Evolutionary conservation across 345 rosid genomes (phyloP).

Genomic region (Citrus medica): DNA sequence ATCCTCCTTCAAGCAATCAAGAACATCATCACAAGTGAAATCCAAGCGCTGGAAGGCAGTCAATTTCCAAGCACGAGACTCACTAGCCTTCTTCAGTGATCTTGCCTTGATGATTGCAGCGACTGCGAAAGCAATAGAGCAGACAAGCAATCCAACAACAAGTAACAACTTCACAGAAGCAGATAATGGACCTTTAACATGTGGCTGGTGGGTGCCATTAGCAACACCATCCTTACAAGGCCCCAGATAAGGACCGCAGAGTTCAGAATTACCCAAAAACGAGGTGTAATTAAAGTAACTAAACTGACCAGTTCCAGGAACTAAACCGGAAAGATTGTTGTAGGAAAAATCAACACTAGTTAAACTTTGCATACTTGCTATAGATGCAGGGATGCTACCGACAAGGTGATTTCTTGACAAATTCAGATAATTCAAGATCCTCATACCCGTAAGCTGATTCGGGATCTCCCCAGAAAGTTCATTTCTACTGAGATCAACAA

Average conservation of each 20-base stretch:
- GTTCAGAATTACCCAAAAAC: slow-evolving; percentile 69
- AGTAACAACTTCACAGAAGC: slow-evolving; percentile 81
- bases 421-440: slow-evolving; percentile 81
- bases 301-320: slow-evolving; percentile 85
- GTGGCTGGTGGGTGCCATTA: slow-evolving; percentile 48
- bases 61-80: slow-evolving; percentile 81
- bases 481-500: slow-evolving; percentile 78
- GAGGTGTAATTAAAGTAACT: slow-evolving; percentile 93
- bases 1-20: slow-evolving; percentile 83
- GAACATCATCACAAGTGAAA: slow-evolving; percentile 76
- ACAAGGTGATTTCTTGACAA: slow-evolving; percentile 71
- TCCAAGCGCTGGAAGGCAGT: slow-evolving; percentile 97
- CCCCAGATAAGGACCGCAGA: slow-evolving; percentile 85
- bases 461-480: slow-evolving; percentile 80
- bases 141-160: slow-evolving; percentile 74
- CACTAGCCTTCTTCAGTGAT: slow-evolving; percentile 73
- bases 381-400: slow-evolving; percentile 68
- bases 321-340: slow-evolving; percentile 87
- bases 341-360: slow-evolving; percentile 91
- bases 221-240: slow-evolving; percentile 63
- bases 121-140: slow-evolving; percentile 79
- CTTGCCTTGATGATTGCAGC: slow-evolving; percentile 85
- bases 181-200: slow-evolving; percentile 61
- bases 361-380: slow-evolving; percentile 83
- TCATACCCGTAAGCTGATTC: slow-evolving; percentile 71